phyloP scores from a whole-genome alignment of 345 rosid genomes.

The Hypericum perforatum region DNA sequence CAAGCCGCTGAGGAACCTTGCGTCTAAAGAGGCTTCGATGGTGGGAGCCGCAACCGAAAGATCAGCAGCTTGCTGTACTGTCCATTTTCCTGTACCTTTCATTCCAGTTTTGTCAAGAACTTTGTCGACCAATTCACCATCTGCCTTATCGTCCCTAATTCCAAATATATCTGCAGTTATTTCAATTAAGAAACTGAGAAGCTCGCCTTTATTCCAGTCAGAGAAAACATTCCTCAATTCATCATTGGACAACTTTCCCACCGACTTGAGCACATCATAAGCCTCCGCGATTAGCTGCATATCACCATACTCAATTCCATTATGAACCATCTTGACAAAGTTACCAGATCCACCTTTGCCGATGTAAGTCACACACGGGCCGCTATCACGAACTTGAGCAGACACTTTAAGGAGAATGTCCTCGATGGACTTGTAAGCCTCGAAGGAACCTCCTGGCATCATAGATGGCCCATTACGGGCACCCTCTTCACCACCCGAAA shows the following conservation, averaged over 20 bases:
- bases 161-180: slow-evolving; percentile 88
- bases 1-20: slow-evolving; percentile 82
- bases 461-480: slow-evolving; percentile 84
- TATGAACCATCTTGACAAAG: slow-evolving; percentile 93
- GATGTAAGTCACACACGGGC: slow-evolving; percentile 84
- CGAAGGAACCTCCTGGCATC: slow-evolving; percentile 95
- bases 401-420: slow-evolving; percentile 91
- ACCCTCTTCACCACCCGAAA: slow-evolving; percentile 97
- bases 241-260: slow-evolving; percentile 80
- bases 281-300: slow-evolving; percentile 97
- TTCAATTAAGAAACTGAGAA: slow-evolving; percentile 85
- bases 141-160: slow-evolving; percentile 75
- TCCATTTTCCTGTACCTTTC: slow-evolving; percentile 99
- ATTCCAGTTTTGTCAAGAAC: slow-evolving; percentile 94
- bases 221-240: slow-evolving; percentile 60
- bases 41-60: slow-evolving; percentile 92
- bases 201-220: slow-evolving; percentile 95
- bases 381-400: slow-evolving; percentile 88
- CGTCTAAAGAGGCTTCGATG: slow-evolving; percentile 78
- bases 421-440: slow-evolving; percentile 76
- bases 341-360: slow-evolving; percentile 94
- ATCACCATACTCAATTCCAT: slow-evolving; percentile 93
- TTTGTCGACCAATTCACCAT: slow-evolving; percentile 84
- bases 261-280: slow-evolving; percentile 75
- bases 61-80: slow-evolving; percentile 97